These are phyloP conservation scores for Aspergillus biplanus DNA, from an alignment of 495 filamentous ascomycete genomes.

Conservation along the genomic window DNA sequence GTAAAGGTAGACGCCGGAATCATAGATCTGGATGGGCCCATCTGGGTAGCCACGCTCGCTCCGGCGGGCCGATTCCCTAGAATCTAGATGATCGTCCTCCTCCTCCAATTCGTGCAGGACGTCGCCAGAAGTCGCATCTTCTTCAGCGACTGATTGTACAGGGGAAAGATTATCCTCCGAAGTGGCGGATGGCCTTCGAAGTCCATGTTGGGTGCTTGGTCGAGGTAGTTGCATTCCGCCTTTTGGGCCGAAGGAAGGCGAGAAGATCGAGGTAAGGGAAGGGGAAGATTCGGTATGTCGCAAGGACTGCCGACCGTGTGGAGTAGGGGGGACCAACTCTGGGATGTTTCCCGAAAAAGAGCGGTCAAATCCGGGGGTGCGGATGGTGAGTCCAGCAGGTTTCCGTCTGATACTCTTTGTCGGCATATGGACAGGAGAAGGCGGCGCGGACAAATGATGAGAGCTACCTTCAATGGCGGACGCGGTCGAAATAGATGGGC, in stretches of 20 bases:
- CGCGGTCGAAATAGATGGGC: slow-evolving; percentile 55
- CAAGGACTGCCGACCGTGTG: slow-evolving; percentile 41
- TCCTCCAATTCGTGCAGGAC: slow-evolving; percentile 58
- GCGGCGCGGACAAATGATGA: slow-evolving; percentile 68
- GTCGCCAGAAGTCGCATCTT: slow-evolving; percentile 28
- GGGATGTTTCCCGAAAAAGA: slow-evolving; percentile 39
- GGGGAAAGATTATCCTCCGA: slow-evolving; percentile 36
- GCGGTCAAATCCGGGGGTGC: slow-evolving; percentile 59
- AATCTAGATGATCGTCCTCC: slow-evolving; percentile 78
- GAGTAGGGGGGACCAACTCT: slow-evolving; percentile 57
- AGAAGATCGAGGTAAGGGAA: slow-evolving; percentile 59
- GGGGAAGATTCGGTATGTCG: slow-evolving; percentile 74
- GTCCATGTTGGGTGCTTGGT: slow-evolving; percentile 43
- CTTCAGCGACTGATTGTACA: slow-evolving; percentile 30
- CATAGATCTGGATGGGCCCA: slow-evolving; percentile 89
- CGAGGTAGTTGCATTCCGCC: slow-evolving; percentile 68
- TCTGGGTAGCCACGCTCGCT: slow-evolving; percentile 83
- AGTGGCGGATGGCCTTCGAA: slow-evolving; percentile 28
- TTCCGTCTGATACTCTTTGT: slow-evolving; percentile 69
- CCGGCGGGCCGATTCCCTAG: slow-evolving; percentile 65
- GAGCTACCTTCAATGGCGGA: slow-evolving; percentile 46
- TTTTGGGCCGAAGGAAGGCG: slow-evolving; percentile 59
- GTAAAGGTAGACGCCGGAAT: slow-evolving; percentile 90
- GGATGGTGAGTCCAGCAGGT: slow-evolving; percentile 75
- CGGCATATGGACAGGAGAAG: slow-evolving; percentile 84